Evolutionary conservation across 2,329 filamentous ascomycete genomes (phyloP).

Genomic region (Ophiostoma himal-ulmi): DNA sequence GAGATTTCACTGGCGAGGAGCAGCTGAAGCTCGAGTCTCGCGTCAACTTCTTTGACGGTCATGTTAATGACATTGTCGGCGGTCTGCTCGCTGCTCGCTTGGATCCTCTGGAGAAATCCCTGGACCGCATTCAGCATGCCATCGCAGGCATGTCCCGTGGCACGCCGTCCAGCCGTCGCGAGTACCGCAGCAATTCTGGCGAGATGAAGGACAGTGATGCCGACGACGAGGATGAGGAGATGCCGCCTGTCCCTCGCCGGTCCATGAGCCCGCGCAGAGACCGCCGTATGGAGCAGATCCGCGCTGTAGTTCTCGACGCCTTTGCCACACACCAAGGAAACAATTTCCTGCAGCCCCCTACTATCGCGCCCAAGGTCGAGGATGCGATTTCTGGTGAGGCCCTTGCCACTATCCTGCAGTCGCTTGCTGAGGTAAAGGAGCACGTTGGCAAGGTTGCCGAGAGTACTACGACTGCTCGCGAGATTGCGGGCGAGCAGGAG

Average conservation of each 20-base stretch:
- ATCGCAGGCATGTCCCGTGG: constrained; percentile 51
- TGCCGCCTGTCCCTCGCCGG: constrained; percentile 52
- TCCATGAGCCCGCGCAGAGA: constrained; percentile 74
- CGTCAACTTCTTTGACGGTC: constrained; percentile 83
- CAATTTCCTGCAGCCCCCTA: constrained; percentile 11
- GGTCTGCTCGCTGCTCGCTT: constrained; percentile 69
- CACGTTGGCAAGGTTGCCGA: constrained; percentile 43
- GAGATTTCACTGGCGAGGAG: constrained; percentile 73
- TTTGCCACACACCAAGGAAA: constrained; percentile 51
- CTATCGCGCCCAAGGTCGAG: neutral
- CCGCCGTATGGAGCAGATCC: constrained; percentile 76
- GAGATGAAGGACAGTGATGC: constrained; percentile 78
- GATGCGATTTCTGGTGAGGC: constrained; percentile 31
- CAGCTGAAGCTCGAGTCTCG: constrained; percentile 76
- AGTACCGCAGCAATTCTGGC: constrained; percentile 62
- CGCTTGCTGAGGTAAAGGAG: constrained; percentile 58
- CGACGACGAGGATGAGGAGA: constrained; percentile 83
- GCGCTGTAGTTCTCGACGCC: constrained; percentile 65
- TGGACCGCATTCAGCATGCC: constrained; percentile 68
- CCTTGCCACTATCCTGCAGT: constrained; percentile 56
- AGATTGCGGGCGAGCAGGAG: constrained; percentile 38
- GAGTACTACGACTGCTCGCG: constrained; percentile 42
- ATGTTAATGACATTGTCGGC: constrained; percentile 80
- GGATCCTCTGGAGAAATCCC: constrained; percentile 71
- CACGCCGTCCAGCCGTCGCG: constrained; percentile 51